Base-by-base conservation (phyloP, 2,329 filamentous ascomycete genomes). In the Claviceps citrina region DNA sequence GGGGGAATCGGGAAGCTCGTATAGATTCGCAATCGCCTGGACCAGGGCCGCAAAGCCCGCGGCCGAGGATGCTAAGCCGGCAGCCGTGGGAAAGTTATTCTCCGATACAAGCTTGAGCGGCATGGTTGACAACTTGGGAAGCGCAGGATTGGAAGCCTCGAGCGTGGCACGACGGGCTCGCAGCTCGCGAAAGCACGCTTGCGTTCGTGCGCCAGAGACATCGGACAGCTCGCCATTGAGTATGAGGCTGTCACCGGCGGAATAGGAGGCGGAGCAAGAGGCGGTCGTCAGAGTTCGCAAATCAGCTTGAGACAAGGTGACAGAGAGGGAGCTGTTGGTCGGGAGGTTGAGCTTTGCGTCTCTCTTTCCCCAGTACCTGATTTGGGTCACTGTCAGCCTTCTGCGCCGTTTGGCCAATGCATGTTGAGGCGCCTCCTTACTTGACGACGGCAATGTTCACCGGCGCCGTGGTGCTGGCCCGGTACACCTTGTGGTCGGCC, bases 361-460 rank as follows among this genome's bases (percentile, higher is more conserved):
- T 46, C 91, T 84, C 67, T 98, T 98, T 52, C 93, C 91, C 91
- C 93, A 98, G 74, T 98, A 73, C 47, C 69, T 54, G 18, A n/a
- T 10, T 9, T 15, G 25, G 25, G 39, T 28, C 24, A 13, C 10
- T 28, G 30, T 41, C 31, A 45, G 43, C 26, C 15, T 36, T 34
- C 4, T 15, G 12, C 15, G 16, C 16, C 12, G 10, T 4, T 13
- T 7, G 10, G 30, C 16, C 25, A 8, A 15, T 24, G 20, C 18
- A 9, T 13, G 5, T 6, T 28, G 10, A 31, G 10, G 16, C 22
- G 19, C 24, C n/a, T 18, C 40, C 60, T 39, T 55, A 93, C 82
- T 96, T 96, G 66, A 96, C 91, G 43, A 96, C 87, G 49, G 89
- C 89, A 58, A 96, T 96, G 69, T 96, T 96, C 57, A 96, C 89